phyloP scores from a whole-genome alignment of 495 filamentous ascomycete species.

The Lineolata rhizophorae region DNA sequence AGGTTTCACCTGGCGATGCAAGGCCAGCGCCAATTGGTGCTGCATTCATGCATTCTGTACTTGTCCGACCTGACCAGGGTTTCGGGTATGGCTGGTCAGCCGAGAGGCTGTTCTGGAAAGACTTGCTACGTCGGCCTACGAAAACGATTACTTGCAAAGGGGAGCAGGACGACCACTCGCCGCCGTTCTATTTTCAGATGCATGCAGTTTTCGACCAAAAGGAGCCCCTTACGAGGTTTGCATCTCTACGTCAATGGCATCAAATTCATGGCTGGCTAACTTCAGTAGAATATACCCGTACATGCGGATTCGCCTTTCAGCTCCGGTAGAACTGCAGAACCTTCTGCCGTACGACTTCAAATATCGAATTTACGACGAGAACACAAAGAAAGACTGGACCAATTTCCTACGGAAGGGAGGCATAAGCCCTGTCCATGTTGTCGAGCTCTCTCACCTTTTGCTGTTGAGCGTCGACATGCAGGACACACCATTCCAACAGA shows the following conservation, averaged over 20 bases:
- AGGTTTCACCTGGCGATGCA: constrained; percentile 79
- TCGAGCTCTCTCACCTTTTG: constrained; percentile 82
- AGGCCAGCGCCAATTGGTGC: constrained; percentile 84
- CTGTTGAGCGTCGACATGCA: constrained; percentile 88
- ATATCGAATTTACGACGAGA: constrained; percentile 94
- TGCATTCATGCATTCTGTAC: constrained; percentile 68
- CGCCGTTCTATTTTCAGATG: constrained; percentile 91
- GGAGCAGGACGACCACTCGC: constrained; percentile 51
- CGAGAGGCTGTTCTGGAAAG: constrained; percentile 78
- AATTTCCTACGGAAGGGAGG: constrained; percentile 94
- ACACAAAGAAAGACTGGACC: constrained; percentile 94
- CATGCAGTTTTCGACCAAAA: constrained; percentile 62
- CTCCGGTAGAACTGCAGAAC: constrained; percentile 86
- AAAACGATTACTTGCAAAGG: constrained; percentile 70
- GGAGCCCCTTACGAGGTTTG: constrained; percentile 43
- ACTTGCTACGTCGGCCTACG: constrained; percentile 62
- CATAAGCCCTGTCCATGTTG: constrained; percentile 88
- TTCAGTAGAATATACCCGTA: constrained; percentile 71
- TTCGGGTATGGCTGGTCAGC: constrained; percentile 92
- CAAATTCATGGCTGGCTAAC: neutral
- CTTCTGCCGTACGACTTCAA: constrained; percentile 95
- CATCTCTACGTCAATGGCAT: neutral
- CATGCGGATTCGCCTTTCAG: constrained; percentile 77
- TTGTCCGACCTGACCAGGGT: constrained; percentile 86
- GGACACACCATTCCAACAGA: constrained; percentile 81